phyloP scores from a whole-genome alignment of 2,329 filamentous ascomycete genomes.

The Chrysoporthe austroafricana region DNA sequence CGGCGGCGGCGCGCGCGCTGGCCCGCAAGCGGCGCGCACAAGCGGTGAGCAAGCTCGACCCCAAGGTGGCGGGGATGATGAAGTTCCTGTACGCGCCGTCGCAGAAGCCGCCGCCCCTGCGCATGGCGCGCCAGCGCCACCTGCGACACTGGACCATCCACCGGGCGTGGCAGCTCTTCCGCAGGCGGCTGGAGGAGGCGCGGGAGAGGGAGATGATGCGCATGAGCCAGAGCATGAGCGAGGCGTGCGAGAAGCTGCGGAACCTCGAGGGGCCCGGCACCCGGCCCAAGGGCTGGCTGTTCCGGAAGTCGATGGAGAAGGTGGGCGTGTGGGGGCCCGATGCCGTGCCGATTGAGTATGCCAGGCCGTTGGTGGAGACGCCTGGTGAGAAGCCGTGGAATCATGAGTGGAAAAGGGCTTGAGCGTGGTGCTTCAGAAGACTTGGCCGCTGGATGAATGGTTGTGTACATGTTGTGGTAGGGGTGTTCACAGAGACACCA shows the following conservation, averaged over 20 bases:
- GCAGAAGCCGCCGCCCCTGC: constrained; percentile 65
- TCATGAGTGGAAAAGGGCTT: constrained; percentile 79
- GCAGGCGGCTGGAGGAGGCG: constrained; percentile 66
- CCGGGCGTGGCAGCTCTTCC: constrained; percentile 87
- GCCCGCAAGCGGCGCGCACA: constrained; percentile 27
- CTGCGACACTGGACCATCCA: constrained; percentile 99
- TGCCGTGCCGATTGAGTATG: constrained; percentile 90
- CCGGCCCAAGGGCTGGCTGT: constrained; percentile 72
- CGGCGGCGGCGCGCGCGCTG: constrained; percentile 14
- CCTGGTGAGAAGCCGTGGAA: constrained; percentile 85
- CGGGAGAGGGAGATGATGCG: constrained; percentile 75
- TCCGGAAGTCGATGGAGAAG: constrained; percentile 89
- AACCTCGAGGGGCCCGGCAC: constrained; percentile 59
- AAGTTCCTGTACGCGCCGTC: constrained; percentile 38
- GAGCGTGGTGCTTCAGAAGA: not conserved
- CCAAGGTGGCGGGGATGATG: constrained; percentile 40
- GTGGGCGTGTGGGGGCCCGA: constrained; percentile 75
- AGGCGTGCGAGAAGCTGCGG: constrained; percentile 83
- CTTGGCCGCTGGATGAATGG: not conserved
- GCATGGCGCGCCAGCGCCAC: constrained; percentile 83
- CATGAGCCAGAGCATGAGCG: constrained; percentile 79
- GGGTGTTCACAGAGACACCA: not conserved
- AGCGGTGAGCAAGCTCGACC: constrained; percentile 33
- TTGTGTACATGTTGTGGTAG: not conserved
- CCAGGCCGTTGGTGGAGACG: constrained; percentile 80